A percentile compares a stretch with the other conserved stretches of the same genome.
phyloP scores from a whole-genome alignment of 2,329 filamentous ascomycete genomes.

The Dactylonectria estremocensis region DNA sequence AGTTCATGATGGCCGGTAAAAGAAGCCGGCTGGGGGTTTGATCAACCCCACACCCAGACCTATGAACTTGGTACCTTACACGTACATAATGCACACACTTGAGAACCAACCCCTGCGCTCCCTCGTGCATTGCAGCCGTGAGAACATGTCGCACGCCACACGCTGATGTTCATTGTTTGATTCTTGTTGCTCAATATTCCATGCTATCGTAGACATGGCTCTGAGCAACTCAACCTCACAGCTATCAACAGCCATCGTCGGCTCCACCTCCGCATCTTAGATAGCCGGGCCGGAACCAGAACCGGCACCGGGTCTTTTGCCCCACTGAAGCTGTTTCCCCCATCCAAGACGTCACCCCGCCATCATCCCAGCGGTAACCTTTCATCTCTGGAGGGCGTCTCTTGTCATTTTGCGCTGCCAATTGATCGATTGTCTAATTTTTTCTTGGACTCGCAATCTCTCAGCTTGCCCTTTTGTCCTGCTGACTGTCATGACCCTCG shows the following conservation, averaged over 20 bases:
- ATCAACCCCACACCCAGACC: conserved; percentile 1
- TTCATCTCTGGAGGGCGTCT: conserved; percentile 17
- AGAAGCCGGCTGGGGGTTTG: conserved; percentile 13
- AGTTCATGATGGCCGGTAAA: conserved; percentile 16
- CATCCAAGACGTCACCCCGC: conserved; percentile 47
- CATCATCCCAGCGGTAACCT: conserved; percentile 32
- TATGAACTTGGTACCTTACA: conserved; percentile 15
- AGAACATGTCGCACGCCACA: neutral
- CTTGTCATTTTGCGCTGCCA: conserved; percentile 21
- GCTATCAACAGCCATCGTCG: neutral
- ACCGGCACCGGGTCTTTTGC: conserved; percentile 43
- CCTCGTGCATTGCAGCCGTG: neutral
- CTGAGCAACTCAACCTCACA: neutral
- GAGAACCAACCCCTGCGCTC: neutral
- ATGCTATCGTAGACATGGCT: neutral
- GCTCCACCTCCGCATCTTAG: conserved; percentile 16
- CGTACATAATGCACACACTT: conserved; percentile 16
- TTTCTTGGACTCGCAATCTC: neutral
- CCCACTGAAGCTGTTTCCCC: conserved; percentile 39
- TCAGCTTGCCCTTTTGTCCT: neutral
- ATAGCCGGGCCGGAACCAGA: conserved; percentile 26
- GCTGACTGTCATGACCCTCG: conserved; percentile 49
- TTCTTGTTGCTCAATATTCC: neutral
- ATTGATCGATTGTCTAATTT: neutral
- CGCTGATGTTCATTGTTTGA: neutral